Evolutionary conservation across 1,139 yeast species (phyloP), one percentile per base, ranked within the genome.

Genomic region (Kodamaea ohmeri): DNA sequence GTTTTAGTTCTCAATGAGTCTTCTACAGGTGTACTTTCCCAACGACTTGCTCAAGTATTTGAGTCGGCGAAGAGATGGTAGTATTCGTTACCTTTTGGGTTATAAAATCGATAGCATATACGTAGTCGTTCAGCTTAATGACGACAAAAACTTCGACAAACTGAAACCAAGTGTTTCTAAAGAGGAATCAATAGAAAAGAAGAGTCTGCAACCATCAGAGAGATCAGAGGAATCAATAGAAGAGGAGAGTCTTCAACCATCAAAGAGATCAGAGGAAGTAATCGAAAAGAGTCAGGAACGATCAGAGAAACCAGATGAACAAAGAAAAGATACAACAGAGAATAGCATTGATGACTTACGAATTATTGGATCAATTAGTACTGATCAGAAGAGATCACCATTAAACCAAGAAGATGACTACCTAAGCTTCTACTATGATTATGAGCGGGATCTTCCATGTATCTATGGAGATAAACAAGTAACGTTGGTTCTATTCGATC

Each of bases 401-500:
- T 17, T 16, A 7, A 19, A 13, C 5, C 8, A 15, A 4, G n/a
- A 13, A 7, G 16, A 21, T 11, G 31, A 25, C 9, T 31, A 12
- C 28, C 30, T 36, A 8, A 25, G 21, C 41, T 14, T 49, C 44
- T 2, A 34, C 21, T 27, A 29, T 36, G 4, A 33, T 18, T 9
- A 32, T 16, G 12, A 16, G n/a, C 13, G 13, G 19, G 13, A 24
- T 5, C n/a, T 36, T 3, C 39, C 39, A 4, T 32, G 14, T 25
- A 21, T 18, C 17, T 8, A 24, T 4, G 15, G 33, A 15, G 22
- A 34, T 22, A 25, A 14, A 11, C 34, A 29, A 15, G 53, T 61
- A 33, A 68, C 68, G 20, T 53, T 87, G 1, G 66, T 90, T 2
- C 50, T 75, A 13, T 90, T 80, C 56, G 76, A 77, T 24, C 86